A percentile compares a stretch with the other conserved stretches of the same genome.
Conservation (phyloP, 2,329 filamentous ascomycete species). For the Didymella pomorum region DNA sequence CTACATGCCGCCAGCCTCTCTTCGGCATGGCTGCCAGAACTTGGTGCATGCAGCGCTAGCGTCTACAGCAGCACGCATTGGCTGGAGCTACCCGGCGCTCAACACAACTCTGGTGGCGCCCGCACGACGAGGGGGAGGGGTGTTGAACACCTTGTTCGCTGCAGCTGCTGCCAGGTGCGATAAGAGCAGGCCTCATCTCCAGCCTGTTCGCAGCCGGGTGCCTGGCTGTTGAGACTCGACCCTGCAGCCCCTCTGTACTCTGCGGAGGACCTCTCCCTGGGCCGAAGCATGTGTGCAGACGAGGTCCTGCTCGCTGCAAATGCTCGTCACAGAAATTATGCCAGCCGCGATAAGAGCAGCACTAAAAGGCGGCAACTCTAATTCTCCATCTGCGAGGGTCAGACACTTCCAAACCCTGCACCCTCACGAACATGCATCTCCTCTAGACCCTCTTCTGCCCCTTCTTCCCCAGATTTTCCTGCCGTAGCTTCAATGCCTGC, state of each 20-base stretch:
- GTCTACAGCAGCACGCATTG: constrained; percentile 1
- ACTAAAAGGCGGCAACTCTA: constrained; percentile 13
- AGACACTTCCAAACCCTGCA: constrained; percentile 5
- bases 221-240: constrained; percentile 14
- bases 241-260: constrained; percentile 6
- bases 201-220: constrained; percentile 9
- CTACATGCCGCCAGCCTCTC: constrained; percentile 9
- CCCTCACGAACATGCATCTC: constrained; percentile 1
- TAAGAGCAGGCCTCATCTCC: constrained; percentile 1
- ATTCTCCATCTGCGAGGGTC: constrained; percentile 8
- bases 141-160: no score
- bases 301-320: constrained; percentile 4
- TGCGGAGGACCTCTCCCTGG: no score
- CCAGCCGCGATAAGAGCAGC: constrained; percentile 24
- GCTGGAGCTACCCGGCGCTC: constrained; percentile 18
- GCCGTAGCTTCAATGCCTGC: constrained; percentile 1
- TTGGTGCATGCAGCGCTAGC: constrained; percentile 14
- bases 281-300: no score
- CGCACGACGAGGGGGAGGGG: constrained; percentile 3
- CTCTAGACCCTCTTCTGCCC: constrained; percentile 5
- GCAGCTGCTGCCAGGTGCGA: constrained; percentile 4
- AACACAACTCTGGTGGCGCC: constrained; percentile 19
- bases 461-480: constrained; percentile 19
- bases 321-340: constrained; percentile 15
- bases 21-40: constrained; percentile 13